phyloP scores from a whole-genome alignment of 2,329 filamentous ascomycete genomes.

The Amphichorda felina region DNA sequence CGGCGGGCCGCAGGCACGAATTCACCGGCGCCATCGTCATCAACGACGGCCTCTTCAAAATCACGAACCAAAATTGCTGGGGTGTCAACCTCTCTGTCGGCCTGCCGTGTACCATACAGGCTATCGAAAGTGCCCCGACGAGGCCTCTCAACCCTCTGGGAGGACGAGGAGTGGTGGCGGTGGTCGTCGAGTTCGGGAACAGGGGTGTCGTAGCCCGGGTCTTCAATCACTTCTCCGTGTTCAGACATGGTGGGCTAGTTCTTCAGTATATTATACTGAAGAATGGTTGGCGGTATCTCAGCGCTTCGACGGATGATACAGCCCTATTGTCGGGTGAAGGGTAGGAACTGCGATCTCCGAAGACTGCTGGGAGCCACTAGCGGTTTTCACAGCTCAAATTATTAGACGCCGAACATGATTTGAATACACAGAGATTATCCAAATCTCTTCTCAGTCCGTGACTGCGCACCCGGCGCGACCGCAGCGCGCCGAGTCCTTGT shows the following conservation, averaged over 20 bases:
- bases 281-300: background rate
- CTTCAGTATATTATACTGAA: background rate
- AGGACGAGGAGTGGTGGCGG: slow-evolving; percentile 51
- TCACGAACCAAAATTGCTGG: slow-evolving; percentile 51
- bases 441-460: slow-evolving; percentile 1
- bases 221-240: slow-evolving; percentile 41
- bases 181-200: slow-evolving; percentile 82
- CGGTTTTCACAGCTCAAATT: background rate
- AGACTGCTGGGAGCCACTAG: background rate
- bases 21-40: slow-evolving; percentile 55
- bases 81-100: slow-evolving; percentile 8
- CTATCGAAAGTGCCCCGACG: slow-evolving; percentile 67
- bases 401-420: background rate
- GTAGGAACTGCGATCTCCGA: background rate
- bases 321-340: background rate
- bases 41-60: slow-evolving; percentile 68
- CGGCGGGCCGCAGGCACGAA: slow-evolving; percentile 29
- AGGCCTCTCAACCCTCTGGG: slow-evolving; percentile 46
- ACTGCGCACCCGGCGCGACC: slow-evolving; percentile 21
- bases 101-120: slow-evolving; percentile 41
- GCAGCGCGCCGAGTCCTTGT: slow-evolving; percentile 20
- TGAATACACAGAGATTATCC: background rate
- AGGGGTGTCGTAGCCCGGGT: slow-evolving; percentile 59
- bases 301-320: background rate
- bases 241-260: slow-evolving; percentile 42